Base-by-base conservation (phyloP, 1,284 basidiomycete genomes). In the Blastosporella zonata region DNA sequence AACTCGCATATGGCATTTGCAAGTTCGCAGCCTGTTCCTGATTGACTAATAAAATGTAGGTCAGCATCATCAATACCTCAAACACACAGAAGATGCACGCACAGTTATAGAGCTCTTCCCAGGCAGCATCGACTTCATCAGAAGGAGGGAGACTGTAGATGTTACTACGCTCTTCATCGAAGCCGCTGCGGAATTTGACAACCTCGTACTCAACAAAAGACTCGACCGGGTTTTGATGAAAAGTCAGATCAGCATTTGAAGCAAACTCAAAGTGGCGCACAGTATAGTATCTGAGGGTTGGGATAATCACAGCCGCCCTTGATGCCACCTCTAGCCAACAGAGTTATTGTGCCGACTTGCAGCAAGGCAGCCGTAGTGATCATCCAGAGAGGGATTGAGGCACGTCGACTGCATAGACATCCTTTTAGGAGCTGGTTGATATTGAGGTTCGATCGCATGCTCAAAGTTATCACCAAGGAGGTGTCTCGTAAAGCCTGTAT, bases 1-100 rank as follows among this genome's bases (percentile, higher is more conserved):
- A 33, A 64, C 58, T 12, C 59, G 56, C 17, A 53, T 53, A 62
- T 65, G 34, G 52, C 56, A 40, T 65, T 65, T 8, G 58, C 56
- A 13, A 67, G 55, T 13, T 57, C 44, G n/a, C 40, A 20, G 63
- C 64, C 39, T 64, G 53, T 20, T 41, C 53, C 29, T 55, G 56
- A 6, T 59, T 53, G 20, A 67, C 20, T 20, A 5, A 31, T 12
- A 8, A 9, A 34, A 17, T 27, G 44, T 8, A 12, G 33, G 6
- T 17, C 18, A 22, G 2, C 21, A n/a, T 15, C 13, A 12, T 3
- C 12, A 23, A 21, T 33, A 23, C 21, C 2, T 7, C 15, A 9
- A 17, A 18, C 7, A 12, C 7, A 13, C 3, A 31, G 15, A 34
- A 22, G 10, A 36, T 27, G n/a, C 8, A 53, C 52, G 28, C 50